phyloP scores from a whole-genome alignment of 2,329 filamentous ascomycete genomes.

The Fusarium xylarioides region DNA sequence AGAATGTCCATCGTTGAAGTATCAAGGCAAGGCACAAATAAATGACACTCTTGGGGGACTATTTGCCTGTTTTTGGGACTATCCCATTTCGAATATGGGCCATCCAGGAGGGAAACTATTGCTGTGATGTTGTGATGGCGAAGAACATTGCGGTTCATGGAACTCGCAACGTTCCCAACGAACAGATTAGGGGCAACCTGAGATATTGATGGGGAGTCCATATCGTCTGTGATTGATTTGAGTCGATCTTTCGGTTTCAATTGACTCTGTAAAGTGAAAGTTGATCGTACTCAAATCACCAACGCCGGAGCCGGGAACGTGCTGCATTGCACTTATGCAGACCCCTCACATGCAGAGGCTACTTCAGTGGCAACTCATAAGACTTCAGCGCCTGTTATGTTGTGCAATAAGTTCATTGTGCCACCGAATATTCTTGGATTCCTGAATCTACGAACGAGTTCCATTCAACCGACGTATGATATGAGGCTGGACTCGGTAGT shows the following conservation, averaged over 20 bases:
- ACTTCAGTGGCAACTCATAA: slow-evolving; percentile 20
- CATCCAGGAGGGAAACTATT: slow-evolving; percentile 38
- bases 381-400: neutral
- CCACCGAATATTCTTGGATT: neutral
- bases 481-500: neutral
- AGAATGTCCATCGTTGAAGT: slow-evolving; percentile 40
- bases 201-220: slow-evolving; percentile 34
- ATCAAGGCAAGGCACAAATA: slow-evolving; percentile 40
- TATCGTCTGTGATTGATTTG: slow-evolving; percentile 9
- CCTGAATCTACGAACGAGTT: neutral
- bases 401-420: neutral
- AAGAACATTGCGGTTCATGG: slow-evolving; percentile 32
- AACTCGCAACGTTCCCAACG: slow-evolving; percentile 39
- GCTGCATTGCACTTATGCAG: slow-evolving; percentile 19
- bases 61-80: slow-evolving; percentile 32
- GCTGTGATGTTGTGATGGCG: slow-evolving; percentile 37
- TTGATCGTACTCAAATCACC: neutral
- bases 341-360: slow-evolving; percentile 19
- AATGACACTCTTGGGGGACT: slow-evolving; percentile 32
- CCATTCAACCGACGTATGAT: neutral
- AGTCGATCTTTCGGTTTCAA: neutral
- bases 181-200: slow-evolving; percentile 37
- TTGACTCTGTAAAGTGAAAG: neutral
- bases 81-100: slow-evolving; percentile 29
- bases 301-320: neutral